Conservation (phyloP, 768 basidiomycete genomes). For the Zangia roseola region DNA sequence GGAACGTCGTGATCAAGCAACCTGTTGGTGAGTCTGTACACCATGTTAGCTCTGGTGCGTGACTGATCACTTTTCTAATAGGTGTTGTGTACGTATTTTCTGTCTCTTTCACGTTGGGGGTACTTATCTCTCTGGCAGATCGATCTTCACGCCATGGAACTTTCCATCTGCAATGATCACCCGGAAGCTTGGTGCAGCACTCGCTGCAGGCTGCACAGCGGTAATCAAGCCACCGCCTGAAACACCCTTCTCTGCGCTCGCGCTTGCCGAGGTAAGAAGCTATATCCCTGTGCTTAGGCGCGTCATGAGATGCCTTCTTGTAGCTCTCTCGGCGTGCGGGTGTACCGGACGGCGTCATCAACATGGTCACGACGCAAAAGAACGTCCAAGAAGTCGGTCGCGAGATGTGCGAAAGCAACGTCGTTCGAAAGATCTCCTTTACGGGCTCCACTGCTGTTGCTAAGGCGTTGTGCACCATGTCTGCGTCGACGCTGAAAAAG, state of each 20-base stretch:
- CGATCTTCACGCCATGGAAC: constrained; percentile 86
- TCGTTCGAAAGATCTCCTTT: constrained; percentile 86
- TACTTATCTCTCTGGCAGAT: constrained; percentile 39
- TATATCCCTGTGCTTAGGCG: not conserved
- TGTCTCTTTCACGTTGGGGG: no score
- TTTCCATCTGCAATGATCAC: constrained; percentile 96
- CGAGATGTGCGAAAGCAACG: constrained; percentile 89
- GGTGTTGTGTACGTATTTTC: constrained; percentile 45
- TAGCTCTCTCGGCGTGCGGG: constrained; percentile 88
- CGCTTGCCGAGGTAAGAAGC: constrained; percentile 74
- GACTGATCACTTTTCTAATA: constrained; percentile 15
- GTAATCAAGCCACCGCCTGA: constrained; percentile 96
- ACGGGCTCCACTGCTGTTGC: constrained; percentile 87
- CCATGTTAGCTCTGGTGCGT: constrained; percentile 36
- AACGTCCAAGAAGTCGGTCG: constrained; percentile 86
- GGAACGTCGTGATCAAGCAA: constrained; percentile 92
- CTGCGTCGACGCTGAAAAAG: constrained; percentile 83
- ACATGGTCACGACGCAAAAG: constrained; percentile 86
- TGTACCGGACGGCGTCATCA: constrained; percentile 91
- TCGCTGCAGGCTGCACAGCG: constrained; percentile 94
- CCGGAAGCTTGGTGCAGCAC: constrained; percentile 83
- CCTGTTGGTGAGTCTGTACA: constrained; percentile 63
- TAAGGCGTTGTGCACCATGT: constrained; percentile 69
- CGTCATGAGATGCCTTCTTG: not conserved
- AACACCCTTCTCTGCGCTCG: constrained; percentile 90